A percentile compares a stretch with the other conserved stretches of the same genome.
phyloP scores from a whole-genome alignment of 2,329 filamentous ascomycete species.

The Tolypocladium amazonense region DNA sequence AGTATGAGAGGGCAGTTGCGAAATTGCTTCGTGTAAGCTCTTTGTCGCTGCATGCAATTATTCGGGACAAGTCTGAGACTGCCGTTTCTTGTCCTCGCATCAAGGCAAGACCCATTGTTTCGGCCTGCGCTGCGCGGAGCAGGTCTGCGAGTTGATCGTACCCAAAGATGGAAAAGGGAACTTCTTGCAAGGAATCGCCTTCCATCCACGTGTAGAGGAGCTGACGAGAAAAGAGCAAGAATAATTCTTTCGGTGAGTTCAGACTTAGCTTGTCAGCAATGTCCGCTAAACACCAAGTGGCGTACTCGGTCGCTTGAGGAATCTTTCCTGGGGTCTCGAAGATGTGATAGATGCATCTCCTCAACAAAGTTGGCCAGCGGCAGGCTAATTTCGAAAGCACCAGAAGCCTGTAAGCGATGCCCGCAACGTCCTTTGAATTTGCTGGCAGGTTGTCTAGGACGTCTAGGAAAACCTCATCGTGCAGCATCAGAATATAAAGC shows the following conservation, averaged over 20 bases:
- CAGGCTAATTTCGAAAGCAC: slow-evolving; percentile 69
- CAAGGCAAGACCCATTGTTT: slow-evolving; percentile 68
- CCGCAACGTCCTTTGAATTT: slow-evolving; percentile 62
- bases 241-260: slow-evolving; percentile 57
- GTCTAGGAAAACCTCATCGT: slow-evolving; percentile 77
- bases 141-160: slow-evolving; percentile 62
- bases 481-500: slow-evolving; percentile 69
- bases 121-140: slow-evolving; percentile 59
- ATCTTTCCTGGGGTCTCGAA: slow-evolving; percentile 82
- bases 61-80: slow-evolving; percentile 46
- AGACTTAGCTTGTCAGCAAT: slow-evolving; percentile 59
- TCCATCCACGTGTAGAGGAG: slow-evolving; percentile 87
- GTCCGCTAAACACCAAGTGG: slow-evolving; percentile 56
- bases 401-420: slow-evolving; percentile 73
- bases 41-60: slow-evolving; percentile 41
- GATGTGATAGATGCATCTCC: slow-evolving; percentile 83
- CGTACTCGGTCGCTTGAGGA: slow-evolving; percentile 53
- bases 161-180: slow-evolving; percentile 80
- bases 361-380: slow-evolving; percentile 74
- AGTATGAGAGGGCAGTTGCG: slow-evolving; percentile 71
- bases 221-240: slow-evolving; percentile 77
- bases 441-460: slow-evolving; percentile 69
- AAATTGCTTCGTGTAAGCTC: slow-evolving; percentile 60
- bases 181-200: slow-evolving; percentile 50
- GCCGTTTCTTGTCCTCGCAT: slow-evolving; percentile 67